phyloP scores from a whole-genome alignment of 176 grass and related monocot genomes.

The Triticum dicoccoides region DNA sequence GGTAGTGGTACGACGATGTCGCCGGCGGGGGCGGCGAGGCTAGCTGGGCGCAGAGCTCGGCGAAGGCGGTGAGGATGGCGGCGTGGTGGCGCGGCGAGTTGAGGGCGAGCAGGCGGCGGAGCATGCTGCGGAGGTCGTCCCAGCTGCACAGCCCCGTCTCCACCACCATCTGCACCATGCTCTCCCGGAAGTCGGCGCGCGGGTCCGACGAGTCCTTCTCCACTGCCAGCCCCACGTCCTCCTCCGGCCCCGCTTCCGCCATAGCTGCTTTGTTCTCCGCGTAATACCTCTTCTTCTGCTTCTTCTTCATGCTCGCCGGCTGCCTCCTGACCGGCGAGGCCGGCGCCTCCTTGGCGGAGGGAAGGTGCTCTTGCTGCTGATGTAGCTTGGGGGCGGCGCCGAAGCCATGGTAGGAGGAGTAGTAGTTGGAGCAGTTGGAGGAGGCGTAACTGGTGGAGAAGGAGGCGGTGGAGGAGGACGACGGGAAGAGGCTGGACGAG shows the following conservation, averaged over 20 bases:
- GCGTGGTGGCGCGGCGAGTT: constrained; percentile 90
- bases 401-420: not conserved
- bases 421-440: constrained; percentile 24
- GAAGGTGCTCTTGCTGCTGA: not conserved
- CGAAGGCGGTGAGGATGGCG: constrained; percentile 91
- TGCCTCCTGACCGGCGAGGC: not conserved
- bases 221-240: constrained; percentile 68
- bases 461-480: constrained; percentile 34
- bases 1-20: not conserved
- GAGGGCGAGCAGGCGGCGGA: constrained; percentile 80
- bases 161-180: constrained; percentile 92
- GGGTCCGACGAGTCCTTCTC: constrained; percentile 97
- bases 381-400: not conserved
- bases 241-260: not conserved
- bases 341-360: not conserved
- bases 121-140: constrained; percentile 83
- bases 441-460: constrained; percentile 34
- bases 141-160: constrained; percentile 88
- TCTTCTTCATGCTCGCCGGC: not conserved
- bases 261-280: not conserved
- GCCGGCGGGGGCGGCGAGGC: constrained; percentile 9
- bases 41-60: constrained; percentile 74
- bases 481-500: constrained; percentile 6
- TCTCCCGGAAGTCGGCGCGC: constrained; percentile 76
- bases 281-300: constrained; percentile 6